A percentile compares a stretch with the other conserved stretches of the same genome.
Conservation (phyloP, 495 filamentous ascomycete species). For the Penicillium paradoxum region DNA sequence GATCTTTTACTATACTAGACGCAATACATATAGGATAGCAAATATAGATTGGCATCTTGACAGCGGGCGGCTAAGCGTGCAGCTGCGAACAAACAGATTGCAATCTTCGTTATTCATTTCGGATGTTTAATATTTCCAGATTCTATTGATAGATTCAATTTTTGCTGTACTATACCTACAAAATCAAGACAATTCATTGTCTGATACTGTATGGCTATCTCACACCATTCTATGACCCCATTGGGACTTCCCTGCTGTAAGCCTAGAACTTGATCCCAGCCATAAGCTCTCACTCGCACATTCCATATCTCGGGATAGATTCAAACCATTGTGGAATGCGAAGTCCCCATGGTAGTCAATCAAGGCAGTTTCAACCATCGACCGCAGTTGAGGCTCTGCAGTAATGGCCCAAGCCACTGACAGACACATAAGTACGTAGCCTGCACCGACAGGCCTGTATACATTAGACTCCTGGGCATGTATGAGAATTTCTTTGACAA, state of each 20-base stretch:
- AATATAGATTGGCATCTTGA: no score
- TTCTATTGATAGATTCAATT: no score
- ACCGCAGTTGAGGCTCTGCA: constrained; percentile 13
- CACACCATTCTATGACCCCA: no score
- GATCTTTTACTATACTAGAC: no score
- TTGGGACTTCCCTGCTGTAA: neutral
- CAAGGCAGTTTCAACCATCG: constrained; percentile 11
- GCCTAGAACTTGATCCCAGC: constrained; percentile 1
- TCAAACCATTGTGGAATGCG: neutral
- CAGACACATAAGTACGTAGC: constrained; percentile 28
- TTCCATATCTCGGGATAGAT: constrained; percentile 5
- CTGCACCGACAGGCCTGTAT: constrained; percentile 33
- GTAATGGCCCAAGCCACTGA: constrained; percentile 27
- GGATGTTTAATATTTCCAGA: no score
- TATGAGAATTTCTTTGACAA: constrained; percentile 26
- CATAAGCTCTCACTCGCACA: constrained; percentile 12
- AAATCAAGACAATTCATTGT: no score
- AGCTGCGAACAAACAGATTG: no score
- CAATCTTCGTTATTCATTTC: no score
- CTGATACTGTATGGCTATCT: no score
- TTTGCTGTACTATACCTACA: no score
- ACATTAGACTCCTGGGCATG: constrained; percentile 21
- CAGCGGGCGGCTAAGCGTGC: no score
- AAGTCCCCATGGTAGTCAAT: constrained; percentile 31
- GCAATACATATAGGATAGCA: no score